Base-by-base conservation (phyloP, 306 rosid species). In the Malus sieversii region DNA sequence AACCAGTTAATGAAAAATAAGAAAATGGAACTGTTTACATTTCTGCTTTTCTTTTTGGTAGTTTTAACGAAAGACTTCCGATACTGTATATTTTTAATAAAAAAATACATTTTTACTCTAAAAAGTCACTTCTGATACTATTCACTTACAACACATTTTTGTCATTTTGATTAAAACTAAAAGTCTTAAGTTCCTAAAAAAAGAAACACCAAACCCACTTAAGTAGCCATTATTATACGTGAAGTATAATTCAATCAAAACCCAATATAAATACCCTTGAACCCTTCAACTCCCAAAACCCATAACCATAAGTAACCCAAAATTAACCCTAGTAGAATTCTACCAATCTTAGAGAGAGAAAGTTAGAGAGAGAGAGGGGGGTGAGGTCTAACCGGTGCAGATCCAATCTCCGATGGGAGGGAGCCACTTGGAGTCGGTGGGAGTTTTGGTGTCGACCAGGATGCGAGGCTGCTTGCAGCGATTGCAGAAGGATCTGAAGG, bases 381-480 rank as follows among this genome's bases (percentile, higher is more conserved):
- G 13, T 20, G 57, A 8, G 33, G 51, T 25, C 96, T 82, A 86
- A 94, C 98, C 96, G 55, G 95, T 86, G 88, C 98, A 94, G 95
- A 93, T 91, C 97, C 98, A 93, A 80, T 93, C 98, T 45, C 98
- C 97, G 48, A 92, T 88, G 23, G 97, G 93, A 46, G 98, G 98
- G 58, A 95, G 96, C 98, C 98, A 95, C 79, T 92, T 95, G 77
- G 97, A 92, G 86, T 95, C 92, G 61, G 98, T 80, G 3, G 98
- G 97, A 75, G 98, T 95, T 86, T 90, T 89, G 83, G 72, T 80
- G 77, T 92, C 97, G 38, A 95, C 98, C 71, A 95, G 97, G 32
- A 95, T 87, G 33, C 98, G 98, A 8, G 98, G 98, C 75, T 95
- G 97, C 79, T 92, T 90, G 79, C 98, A 95, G 14, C 98, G 88